phyloP scores from a whole-genome alignment of 495 filamentous ascomycete genomes.

The Tetracladium setigerum region DNA sequence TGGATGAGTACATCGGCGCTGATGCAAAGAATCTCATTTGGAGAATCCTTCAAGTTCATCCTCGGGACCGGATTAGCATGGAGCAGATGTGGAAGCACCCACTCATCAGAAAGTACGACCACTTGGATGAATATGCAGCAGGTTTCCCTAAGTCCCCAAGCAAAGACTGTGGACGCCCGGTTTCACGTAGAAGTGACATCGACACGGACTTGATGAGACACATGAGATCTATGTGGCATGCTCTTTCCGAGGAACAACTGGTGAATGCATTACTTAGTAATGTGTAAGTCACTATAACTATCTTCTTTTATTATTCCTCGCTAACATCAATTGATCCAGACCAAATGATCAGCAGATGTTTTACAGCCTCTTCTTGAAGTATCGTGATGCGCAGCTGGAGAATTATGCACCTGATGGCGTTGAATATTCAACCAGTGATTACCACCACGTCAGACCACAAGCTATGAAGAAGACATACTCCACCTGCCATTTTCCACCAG shows the following conservation, averaged over 20 bases:
- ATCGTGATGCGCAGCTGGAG: slow-evolving; percentile 74
- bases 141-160: slow-evolving; percentile 13
- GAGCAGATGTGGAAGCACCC: slow-evolving; percentile 77
- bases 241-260: slow-evolving; percentile 63
- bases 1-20: slow-evolving; percentile 56
- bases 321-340: slow-evolving; percentile 31
- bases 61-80: slow-evolving; percentile 68
- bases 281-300: slow-evolving; percentile 43
- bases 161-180: slow-evolving; percentile 17
- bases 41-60: slow-evolving; percentile 65
- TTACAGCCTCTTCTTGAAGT: slow-evolving; percentile 74
- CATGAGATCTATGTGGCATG: slow-evolving; percentile 82
- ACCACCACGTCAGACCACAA: slow-evolving; percentile 63
- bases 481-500: slow-evolving; percentile 40
- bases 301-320: neutral
- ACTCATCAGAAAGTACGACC: slow-evolving; percentile 71
- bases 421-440: slow-evolving; percentile 76
- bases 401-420: slow-evolving; percentile 65
- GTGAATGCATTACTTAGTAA: slow-evolving; percentile 54
- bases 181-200: slow-evolving; percentile 47
- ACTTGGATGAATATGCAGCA: slow-evolving; percentile 45
- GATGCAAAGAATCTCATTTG: slow-evolving; percentile 76
- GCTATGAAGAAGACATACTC: slow-evolving; percentile 39
- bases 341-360: slow-evolving; percentile 85
- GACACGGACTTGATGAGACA: slow-evolving; percentile 76